Evolutionary conservation across 2,329 filamentous ascomycete genomes (phyloP).

Genomic region (Cadophora sp.): DNA sequence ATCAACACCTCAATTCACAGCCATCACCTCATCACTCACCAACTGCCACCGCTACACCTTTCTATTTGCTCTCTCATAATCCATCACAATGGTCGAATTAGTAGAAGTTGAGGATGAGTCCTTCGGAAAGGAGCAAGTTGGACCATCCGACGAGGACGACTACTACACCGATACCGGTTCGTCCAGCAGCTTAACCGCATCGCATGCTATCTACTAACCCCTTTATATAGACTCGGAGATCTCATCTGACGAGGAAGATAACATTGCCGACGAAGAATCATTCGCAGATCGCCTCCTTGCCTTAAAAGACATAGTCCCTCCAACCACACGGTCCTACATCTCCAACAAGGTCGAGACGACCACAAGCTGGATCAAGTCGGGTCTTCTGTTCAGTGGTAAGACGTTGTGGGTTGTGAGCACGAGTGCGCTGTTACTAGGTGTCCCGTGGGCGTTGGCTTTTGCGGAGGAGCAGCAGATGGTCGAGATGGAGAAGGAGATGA

Average conservation of each 20-base stretch:
- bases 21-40: slow-evolving; percentile 7
- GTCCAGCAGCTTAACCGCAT: slow-evolving; percentile 34
- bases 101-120: slow-evolving; percentile 97
- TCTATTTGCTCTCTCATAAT: background rate
- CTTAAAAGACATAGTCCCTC: slow-evolving; percentile 78
- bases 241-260: slow-evolving; percentile 78
- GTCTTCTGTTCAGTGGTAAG: slow-evolving; percentile 78
- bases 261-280: slow-evolving; percentile 61
- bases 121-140: slow-evolving; percentile 76
- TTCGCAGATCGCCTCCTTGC: slow-evolving; percentile 74
- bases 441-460: slow-evolving; percentile 92
- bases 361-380: slow-evolving; percentile 63
- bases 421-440: slow-evolving; percentile 85
- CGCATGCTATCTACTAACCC: slow-evolving; percentile 31
- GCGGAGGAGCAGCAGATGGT: slow-evolving; percentile 96
- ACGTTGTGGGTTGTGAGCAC: slow-evolving; percentile 91
- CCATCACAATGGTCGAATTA: slow-evolving; percentile 82
- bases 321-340: slow-evolving; percentile 73
- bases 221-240: slow-evolving; percentile 74
- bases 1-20: slow-evolving; percentile 12
- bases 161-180: slow-evolving; percentile 93
- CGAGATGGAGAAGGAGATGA: slow-evolving; percentile 97
- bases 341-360: slow-evolving; percentile 64
- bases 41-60: slow-evolving; percentile 41
- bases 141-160: slow-evolving; percentile 74